phyloP scores from a whole-genome alignment of 192 early-diverging fungal species.

The Backusella tarrabulga region DNA sequence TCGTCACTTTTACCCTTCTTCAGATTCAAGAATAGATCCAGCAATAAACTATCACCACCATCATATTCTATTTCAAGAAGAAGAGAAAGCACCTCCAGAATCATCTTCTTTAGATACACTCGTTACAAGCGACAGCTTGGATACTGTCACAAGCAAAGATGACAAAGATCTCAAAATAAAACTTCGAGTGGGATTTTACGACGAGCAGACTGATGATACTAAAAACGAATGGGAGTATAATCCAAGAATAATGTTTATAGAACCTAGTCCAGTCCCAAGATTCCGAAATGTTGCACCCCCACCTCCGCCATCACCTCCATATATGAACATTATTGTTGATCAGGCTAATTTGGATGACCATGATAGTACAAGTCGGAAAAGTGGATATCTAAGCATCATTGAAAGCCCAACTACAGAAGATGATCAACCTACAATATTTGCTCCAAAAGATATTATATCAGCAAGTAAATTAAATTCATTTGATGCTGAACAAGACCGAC shows the following conservation, averaged over 20 bases:
- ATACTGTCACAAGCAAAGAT: background rate
- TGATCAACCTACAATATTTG: slow-evolving; percentile 6
- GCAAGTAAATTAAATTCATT: background rate
- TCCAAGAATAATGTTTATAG: slow-evolving; percentile 32
- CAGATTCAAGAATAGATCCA: background rate
- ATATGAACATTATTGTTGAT: slow-evolving; percentile 13
- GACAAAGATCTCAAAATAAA: background rate
- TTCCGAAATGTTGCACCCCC: slow-evolving; percentile 29
- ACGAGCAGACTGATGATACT: background rate
- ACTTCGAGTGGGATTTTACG: background rate
- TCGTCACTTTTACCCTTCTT: background rate
- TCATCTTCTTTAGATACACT: background rate
- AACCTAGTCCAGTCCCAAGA: slow-evolving; percentile 32
- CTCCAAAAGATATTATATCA: background rate
- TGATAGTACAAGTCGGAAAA: background rate
- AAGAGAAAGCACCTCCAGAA: background rate
- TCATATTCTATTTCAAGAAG: slow-evolving; percentile 9
- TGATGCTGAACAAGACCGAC: background rate
- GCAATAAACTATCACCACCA: background rate
- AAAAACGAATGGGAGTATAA: background rate
- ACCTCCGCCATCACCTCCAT: slow-evolving; percentile 24
- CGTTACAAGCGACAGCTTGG: background rate
- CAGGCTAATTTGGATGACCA: background rate
- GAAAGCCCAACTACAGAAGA: background rate
- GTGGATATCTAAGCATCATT: background rate